Conservation (phyloP, 768 basidiomycete species). For the Scleroderma bovista region DNA sequence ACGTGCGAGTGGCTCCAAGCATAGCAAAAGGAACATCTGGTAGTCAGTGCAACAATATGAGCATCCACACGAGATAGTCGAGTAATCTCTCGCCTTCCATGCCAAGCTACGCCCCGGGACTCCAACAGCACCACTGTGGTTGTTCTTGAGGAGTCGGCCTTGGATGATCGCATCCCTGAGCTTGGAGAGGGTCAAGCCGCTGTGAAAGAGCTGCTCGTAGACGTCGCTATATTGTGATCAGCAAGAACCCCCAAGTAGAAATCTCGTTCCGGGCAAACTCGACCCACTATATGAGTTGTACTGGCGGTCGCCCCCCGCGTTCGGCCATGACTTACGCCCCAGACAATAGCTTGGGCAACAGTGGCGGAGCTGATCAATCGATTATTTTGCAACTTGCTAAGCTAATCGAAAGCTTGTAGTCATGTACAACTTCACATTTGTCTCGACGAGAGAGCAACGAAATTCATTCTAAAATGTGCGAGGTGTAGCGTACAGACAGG, state of each 20-base stretch:
- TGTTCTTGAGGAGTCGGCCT: slow-evolving; percentile 48
- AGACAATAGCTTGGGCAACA: neutral
- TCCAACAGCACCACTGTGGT: slow-evolving; percentile 35
- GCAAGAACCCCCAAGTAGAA: slow-evolving; percentile 1
- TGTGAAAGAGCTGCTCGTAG: slow-evolving; percentile 45
- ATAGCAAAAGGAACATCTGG: slow-evolving; percentile 64
- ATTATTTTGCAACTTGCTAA: neutral
- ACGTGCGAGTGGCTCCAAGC: slow-evolving; percentile 54
- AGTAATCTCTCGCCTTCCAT: slow-evolving; percentile 61
- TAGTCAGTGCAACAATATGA: slow-evolving; percentile 15
- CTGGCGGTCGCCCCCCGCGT: slow-evolving; percentile 12
- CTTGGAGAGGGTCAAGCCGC: slow-evolving; percentile 52
- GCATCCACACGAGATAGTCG: slow-evolving; percentile 9
- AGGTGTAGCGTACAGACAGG: slow-evolving; percentile 23
- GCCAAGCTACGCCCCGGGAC: slow-evolving; percentile 74
- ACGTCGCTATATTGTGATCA: slow-evolving; percentile 26
- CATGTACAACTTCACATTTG: too few species aligned
- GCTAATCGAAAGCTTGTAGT: neutral
- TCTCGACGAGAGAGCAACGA: slow-evolving; percentile 2
- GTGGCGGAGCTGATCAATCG: neutral
- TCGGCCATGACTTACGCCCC: neutral
- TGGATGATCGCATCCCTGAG: slow-evolving; percentile 61
- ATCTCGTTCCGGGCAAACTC: neutral
- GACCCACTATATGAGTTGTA: slow-evolving; percentile 21
- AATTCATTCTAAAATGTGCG: slow-evolving; percentile 25